Base-by-base conservation (phyloP, 2,329 filamentous ascomycete genomes). In the Diaporthe caulivora region DNA sequence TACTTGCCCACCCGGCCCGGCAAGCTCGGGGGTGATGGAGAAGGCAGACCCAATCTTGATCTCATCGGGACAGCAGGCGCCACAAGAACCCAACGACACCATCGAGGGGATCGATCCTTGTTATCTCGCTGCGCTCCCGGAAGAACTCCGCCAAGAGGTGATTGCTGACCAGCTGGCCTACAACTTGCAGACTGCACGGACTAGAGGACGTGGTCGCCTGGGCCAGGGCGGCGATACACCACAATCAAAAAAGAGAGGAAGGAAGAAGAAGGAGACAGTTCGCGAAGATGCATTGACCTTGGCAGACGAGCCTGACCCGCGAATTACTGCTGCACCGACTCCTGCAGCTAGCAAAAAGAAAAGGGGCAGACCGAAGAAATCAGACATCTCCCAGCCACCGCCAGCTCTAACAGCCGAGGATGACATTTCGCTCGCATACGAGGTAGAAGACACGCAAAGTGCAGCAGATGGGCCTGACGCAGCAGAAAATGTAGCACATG, bases 311-410 rank as follows among this genome's bases (percentile, higher is more conserved):
- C 24, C 17, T 13, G 72, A 76, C 71, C 47, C 75, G 72, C 62
- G 72, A n/a, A 18, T 8, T 15, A 21, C 24, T 54, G 13, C 72
- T 42, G 64, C 68, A 51, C 15, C 37, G 18, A 47, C 53, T 24
- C 8, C 58, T 29, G 51, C 51, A 21, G 24, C 73, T 44, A 44
- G 72, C 15, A 79, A 79, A 71, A 84, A 81, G 77, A 84, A 81
- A 73, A 80, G 86, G 65, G 86, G 86, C 5, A 81, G 86, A 26
- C 85, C 85, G 21, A 83, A 80, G 72, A 87, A 86, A 72, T 75
- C 77, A 2, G 80, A 80, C 0, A n/a, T 42, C 9, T 7, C 49
- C 31, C 78, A 78, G 54, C 70, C 60, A 17, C 58, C 26, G 17
- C 29, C 37, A 24, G 58, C 24, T 26, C 21, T 47, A 18, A 60